Evolutionary conservation across 2,329 filamentous ascomycete genomes (phyloP).

Genomic region (Epichloe brachyelytri): DNA sequence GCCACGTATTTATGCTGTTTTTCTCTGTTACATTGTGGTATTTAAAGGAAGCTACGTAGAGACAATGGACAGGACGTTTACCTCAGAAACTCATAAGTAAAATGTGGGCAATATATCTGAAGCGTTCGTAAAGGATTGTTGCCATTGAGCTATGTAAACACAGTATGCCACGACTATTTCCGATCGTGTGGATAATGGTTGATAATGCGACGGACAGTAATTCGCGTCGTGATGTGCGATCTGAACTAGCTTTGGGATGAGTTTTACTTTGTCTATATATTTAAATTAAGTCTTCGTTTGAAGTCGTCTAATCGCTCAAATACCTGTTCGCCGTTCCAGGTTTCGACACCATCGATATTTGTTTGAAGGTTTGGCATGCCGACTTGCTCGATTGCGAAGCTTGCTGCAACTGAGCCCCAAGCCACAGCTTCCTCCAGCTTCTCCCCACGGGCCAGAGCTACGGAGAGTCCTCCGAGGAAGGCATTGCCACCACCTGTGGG

Average conservation of each 20-base stretch:
- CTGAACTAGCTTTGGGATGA: not conserved
- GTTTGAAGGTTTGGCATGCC: conserved; percentile 55
- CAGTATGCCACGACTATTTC: not conserved
- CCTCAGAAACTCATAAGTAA: not conserved
- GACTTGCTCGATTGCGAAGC: conserved; percentile 90
- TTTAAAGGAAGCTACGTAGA: not conserved
- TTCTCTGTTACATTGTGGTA: not conserved
- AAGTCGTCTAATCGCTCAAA: conserved; percentile 40
- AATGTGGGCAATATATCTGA: not conserved
- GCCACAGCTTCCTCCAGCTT: conserved; percentile 56
- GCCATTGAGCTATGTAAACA: not conserved
- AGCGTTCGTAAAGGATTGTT: not conserved
- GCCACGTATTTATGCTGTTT: not conserved
- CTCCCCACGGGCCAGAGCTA: conserved; percentile 47
- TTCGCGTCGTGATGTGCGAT: not conserved
- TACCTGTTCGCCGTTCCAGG: conserved; percentile 48
- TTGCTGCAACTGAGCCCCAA: conserved; percentile 73
- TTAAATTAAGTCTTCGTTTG: conserved; percentile 1
- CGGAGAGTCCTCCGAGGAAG: conserved; percentile 54
- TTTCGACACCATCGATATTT: conserved; percentile 35
- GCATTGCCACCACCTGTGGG: conserved; percentile 91
- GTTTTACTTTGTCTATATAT: not conserved
- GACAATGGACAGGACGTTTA: not conserved
- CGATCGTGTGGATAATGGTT: not conserved
- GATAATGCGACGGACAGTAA: not conserved